Evolutionary conservation across 345 rosid species (phyloP).

Genomic region (Anastatica hierochuntica): DNA sequence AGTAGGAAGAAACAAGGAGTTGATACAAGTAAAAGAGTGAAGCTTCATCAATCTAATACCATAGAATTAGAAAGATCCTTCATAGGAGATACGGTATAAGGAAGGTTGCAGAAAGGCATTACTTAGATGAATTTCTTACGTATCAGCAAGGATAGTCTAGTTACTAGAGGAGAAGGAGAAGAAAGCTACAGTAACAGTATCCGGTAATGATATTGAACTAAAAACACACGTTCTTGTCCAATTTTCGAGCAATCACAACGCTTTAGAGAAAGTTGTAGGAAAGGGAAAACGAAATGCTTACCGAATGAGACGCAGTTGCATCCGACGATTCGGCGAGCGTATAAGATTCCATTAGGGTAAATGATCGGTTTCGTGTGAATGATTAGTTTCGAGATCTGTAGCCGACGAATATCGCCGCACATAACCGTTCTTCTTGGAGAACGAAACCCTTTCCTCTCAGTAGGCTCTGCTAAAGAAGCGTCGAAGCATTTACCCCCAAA

Average conservation of each 20-base stretch:
- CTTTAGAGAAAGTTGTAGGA: background rate
- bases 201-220: conserved; percentile 5
- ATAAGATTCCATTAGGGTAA: conserved; percentile 12
- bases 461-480: background rate
- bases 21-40: no score
- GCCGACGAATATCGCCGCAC: background rate
- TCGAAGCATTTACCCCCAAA: conserved; percentile 22
- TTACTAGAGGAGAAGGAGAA: no score
- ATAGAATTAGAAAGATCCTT: no score
- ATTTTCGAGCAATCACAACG: background rate
- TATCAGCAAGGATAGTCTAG: no score
- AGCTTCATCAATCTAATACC: no score
- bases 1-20: background rate
- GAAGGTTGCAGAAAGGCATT: background rate
- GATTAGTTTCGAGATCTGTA: conserved; percentile 22
- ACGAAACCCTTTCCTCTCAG: background rate
- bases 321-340: conserved; percentile 11
- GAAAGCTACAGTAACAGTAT: background rate
- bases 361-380: background rate
- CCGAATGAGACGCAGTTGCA: conserved; percentile 19
- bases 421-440: conserved; percentile 5
- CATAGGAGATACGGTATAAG: background rate
- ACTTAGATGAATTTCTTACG: no score
- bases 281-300: conserved; percentile 6
- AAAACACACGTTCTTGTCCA: background rate